Percentiles rank a stretch among this genome's conserved stretches.
Evolutionary conservation across 768 basidiomycete species (phyloP).

Genomic region (Leucocoprinus sp.): DNA sequence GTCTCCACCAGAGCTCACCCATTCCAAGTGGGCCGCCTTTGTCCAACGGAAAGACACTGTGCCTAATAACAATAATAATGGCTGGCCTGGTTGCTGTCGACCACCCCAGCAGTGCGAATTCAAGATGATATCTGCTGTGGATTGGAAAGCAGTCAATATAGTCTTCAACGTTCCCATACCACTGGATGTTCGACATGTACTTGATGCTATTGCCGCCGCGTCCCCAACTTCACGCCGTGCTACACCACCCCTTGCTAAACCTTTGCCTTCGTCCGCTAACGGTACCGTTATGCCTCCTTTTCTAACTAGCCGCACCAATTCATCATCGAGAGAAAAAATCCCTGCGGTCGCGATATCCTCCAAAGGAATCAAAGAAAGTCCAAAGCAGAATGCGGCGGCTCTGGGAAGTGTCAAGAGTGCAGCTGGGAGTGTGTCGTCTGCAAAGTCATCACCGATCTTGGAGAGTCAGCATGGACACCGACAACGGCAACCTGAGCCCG

Average conservation of each 20-base stretch:
- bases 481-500: slow-evolving; percentile 9
- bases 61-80: slow-evolving; percentile 62
- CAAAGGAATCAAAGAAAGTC: slow-evolving; percentile 4
- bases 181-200: slow-evolving; percentile 55
- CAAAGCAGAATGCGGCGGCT: slow-evolving; percentile 7
- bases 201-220: slow-evolving; percentile 42
- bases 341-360: slow-evolving; percentile 3
- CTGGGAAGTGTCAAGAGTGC: slow-evolving; percentile 3
- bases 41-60: slow-evolving; percentile 40
- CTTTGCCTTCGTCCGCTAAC: not conserved
- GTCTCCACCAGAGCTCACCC: slow-evolving; percentile 19
- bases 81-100: slow-evolving; percentile 90
- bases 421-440: not conserved
- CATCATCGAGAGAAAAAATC: slow-evolving; percentile 2
- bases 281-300: not conserved
- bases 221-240: slow-evolving; percentile 23
- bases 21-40: slow-evolving; percentile 60
- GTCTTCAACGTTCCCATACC: slow-evolving; percentile 73
- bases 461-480: slow-evolving; percentile 4
- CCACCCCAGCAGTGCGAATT: slow-evolving; percentile 54
- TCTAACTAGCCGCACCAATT: slow-evolving; percentile 1
- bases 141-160: slow-evolving; percentile 74
- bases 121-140: slow-evolving; percentile 56
- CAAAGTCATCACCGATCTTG: slow-evolving; percentile 3
- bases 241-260: slow-evolving; percentile 18